Base-by-base conservation (phyloP, 805 yeast genomes). In the Starmerella floris region DNA sequence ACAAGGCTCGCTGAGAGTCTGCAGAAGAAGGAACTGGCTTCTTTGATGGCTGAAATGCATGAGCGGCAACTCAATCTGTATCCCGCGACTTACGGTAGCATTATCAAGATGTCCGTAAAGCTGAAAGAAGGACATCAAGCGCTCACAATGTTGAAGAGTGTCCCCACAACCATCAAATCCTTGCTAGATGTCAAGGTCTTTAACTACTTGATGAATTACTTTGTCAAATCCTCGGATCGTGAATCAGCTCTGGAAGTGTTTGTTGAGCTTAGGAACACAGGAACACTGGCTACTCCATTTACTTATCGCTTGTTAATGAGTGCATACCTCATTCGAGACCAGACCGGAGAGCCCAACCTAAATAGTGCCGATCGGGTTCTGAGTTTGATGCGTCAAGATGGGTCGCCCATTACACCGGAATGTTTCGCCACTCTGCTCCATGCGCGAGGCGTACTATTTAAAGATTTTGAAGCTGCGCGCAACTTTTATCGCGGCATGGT, bases 241-340 rank as follows among this genome's bases (percentile, higher is more conserved):
- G 48, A 45, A 11, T 48, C 52, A 4, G 68, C 68, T 2, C 44
- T 60, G 30, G 44, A 55, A 5, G 52, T 57, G 28, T 62, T 59
- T 35, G 48, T 49, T 6, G 49, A 54, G 50, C 52, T 65, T 44
- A 42, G 55, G 11, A 33, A 44, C 4, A 35, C 52, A 3, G 58
- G 59, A 8, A 46, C 61, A 5, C 39, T 48, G 28, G 66, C 65
- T 4, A 56, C 66, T 2, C 49, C 65, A 2, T 60, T 55, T 38
- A 62, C 69, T n/a, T 67, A 65, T 53, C 60, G 59, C 46, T 56
- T 67, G 27, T 44, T 65, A 33, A 66, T 66, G 46, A 65, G 61
- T 6, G 53, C 51, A 39, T 62, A 51, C 59, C 56, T 53, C 49
- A 56, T 45, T 40, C 54, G 57, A 34, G 61, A 62, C 4, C 44